Conservation (phyloP, 495 filamentous ascomycete genomes). For the Xylaria grammica region DNA sequence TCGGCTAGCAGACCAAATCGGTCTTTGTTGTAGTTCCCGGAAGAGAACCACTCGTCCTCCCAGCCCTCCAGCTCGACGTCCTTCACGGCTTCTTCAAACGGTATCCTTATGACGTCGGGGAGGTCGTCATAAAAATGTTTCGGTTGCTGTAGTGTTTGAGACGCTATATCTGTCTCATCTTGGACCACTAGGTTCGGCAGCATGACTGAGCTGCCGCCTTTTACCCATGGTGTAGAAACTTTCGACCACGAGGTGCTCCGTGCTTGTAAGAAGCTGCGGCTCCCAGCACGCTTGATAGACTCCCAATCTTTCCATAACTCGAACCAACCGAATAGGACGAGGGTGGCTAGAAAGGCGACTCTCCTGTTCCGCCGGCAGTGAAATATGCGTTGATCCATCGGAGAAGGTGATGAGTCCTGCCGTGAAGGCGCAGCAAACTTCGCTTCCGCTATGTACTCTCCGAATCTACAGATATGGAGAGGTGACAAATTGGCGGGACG, state of each 20-base stretch:
- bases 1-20: slow-evolving; percentile 37
- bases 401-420: background rate
- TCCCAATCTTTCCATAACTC: slow-evolving; percentile 26
- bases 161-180: slow-evolving; percentile 1
- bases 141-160: background rate
- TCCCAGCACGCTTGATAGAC: slow-evolving; percentile 11
- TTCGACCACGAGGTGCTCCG: slow-evolving; percentile 28
- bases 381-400: slow-evolving; percentile 9
- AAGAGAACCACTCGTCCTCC: slow-evolving; percentile 50
- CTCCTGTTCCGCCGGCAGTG: slow-evolving; percentile 2
- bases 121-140: slow-evolving; percentile 29
- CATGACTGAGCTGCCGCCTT: slow-evolving; percentile 27
- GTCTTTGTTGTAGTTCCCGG: slow-evolving; percentile 35
- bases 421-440: slow-evolving; percentile 4
- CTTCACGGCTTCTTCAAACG: slow-evolving; percentile 44
- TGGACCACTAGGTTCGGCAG: slow-evolving; percentile 15
- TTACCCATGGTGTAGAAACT: slow-evolving; percentile 31
- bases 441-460: background rate
- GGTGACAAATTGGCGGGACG: background rate
- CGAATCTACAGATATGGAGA: background rate
- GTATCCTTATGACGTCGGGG: slow-evolving; percentile 46
- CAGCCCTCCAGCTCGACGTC: slow-evolving; percentile 44
- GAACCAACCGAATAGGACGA: slow-evolving; percentile 30
- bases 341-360: slow-evolving; percentile 19
- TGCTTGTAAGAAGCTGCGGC: slow-evolving; percentile 19